Evolutionary conservation across 2,329 filamentous ascomycete species (phyloP), one percentile per base, ranked within the genome.

Genomic region (Rhynchosporium secalis): DNA sequence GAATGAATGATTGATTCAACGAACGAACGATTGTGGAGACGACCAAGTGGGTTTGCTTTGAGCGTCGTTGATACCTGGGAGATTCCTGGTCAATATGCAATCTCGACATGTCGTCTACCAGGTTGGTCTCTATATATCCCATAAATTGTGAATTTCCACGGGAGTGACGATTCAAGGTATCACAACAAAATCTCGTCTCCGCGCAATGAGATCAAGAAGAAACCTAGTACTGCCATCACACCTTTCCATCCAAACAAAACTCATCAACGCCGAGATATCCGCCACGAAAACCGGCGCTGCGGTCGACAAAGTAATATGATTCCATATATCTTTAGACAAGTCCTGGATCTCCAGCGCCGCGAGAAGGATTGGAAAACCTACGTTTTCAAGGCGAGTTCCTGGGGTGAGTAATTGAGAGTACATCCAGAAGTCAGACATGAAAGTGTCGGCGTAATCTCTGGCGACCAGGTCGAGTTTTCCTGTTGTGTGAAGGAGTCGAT

Each of bases 121-220:
- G 20, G 20, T 20, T 20, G 20, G 20, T 20, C 20, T 20, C 20
- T 20, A 20, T 20, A 20, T 20, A 20, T n/a, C n/a, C n/a, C n/a
- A n/a, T n/a, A n/a, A n/a, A n/a, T n/a, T n/a, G n/a, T n/a, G n/a
- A n/a, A n/a, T n/a, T n/a, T n/a, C n/a, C n/a, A n/a, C n/a, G n/a
- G n/a, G n/a, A n/a, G n/a, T n/a, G n/a, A n/a, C n/a, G n/a, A n/a
- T n/a, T 54, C 51, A 54, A 28, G 51, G 51, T 29, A 54, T 54
- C 1, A 54, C 51, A 29, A 54, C 51, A 38, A 54, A 54, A 26
- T 41, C 36, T 3, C 33, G 51, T 20, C 51, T 33, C 38, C 33
- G 51, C 36, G 38, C 36, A 20, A 54, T 10, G 40, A 54, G 51
- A 3, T 54, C 51, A 8, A 54, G 51, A 54, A 54, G 51, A 54